Evolutionary conservation across 331 rosid genomes (phyloP), one percentile per base, ranked within the genome.

Genomic region (Dryas integrifolia): DNA sequence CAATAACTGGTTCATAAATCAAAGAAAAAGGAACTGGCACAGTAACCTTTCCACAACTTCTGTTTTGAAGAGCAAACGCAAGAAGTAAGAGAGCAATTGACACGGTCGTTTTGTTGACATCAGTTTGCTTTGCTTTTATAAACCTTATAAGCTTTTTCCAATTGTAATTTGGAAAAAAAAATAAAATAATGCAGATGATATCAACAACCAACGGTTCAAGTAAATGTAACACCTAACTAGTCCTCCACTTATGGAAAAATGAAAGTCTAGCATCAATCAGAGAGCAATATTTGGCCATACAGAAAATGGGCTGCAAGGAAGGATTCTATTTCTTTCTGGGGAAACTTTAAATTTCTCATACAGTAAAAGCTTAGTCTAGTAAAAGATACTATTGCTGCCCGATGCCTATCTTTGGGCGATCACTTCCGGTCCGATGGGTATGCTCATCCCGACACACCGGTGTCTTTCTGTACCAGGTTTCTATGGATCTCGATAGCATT

Each of bases 1-100:
- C 57, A 94, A 94, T 66, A 94, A 94, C 76, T 94, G 98, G 98
- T 94, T 94, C 81, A 94, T 94, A 3, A 94, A 94, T 80, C 98
- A 94, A 78, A 89, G 98, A 72, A 94, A 94, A 81, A 85, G 98
- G 77, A 94, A 94, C 73, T 94, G 98, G 98, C 95, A 94, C 30
- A 89, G 84, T 39, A 94, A 88, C 77, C 87, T 92, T 65, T 86
- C 98, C 1, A 65, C 96, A 6, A 81, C 97, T 15, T 77, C 80
- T 47, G 82, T 85, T 77, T 72, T 83, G 48, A 94, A 94, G 84
- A 88, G 83, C 85, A 94, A 94, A 83, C 98, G 98, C 72, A 94
- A 89, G 81, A 94, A 97, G 98, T 91, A 48, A 46, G 55, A 16
- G 58, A 14, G 49, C 35, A 1, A n/a, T 40, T 38, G 12, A 9